Conservation (phyloP, 768 basidiomycete genomes). For the Podaxis sp. region DNA sequence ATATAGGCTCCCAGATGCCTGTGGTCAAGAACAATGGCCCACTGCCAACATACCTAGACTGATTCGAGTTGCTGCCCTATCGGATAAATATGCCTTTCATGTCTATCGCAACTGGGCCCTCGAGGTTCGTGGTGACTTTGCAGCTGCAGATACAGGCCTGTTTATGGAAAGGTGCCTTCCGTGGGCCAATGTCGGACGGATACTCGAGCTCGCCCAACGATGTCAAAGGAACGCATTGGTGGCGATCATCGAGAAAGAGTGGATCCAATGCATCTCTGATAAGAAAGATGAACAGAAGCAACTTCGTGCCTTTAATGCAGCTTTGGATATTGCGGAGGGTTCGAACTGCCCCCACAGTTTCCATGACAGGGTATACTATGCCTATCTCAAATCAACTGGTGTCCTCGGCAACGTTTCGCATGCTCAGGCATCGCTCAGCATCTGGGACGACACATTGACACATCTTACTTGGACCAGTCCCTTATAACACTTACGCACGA, state of each 20-base stretch:
- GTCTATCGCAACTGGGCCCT: neutral
- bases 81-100: constrained; percentile 1
- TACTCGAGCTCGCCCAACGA: neutral
- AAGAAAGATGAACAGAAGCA: neutral
- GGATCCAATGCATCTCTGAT: neutral
- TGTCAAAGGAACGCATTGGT: neutral
- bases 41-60: neutral
- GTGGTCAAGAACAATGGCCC: neutral
- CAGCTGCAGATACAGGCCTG: neutral
- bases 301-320: neutral
- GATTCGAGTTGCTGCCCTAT: neutral
- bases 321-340: neutral
- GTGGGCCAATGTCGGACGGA: neutral
- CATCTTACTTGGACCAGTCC: neutral
- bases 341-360: neutral
- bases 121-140: neutral
- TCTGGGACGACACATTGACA: neutral
- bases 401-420: neutral
- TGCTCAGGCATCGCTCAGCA: neutral
- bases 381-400: neutral
- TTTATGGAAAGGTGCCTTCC: neutral
- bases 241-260: neutral
- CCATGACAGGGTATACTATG: constrained; percentile 1
- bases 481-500: neutral
- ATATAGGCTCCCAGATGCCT: neutral